Conservation (phyloP, 2,329 filamentous ascomycete genomes). For the Pestalotiopsis fici region DNA sequence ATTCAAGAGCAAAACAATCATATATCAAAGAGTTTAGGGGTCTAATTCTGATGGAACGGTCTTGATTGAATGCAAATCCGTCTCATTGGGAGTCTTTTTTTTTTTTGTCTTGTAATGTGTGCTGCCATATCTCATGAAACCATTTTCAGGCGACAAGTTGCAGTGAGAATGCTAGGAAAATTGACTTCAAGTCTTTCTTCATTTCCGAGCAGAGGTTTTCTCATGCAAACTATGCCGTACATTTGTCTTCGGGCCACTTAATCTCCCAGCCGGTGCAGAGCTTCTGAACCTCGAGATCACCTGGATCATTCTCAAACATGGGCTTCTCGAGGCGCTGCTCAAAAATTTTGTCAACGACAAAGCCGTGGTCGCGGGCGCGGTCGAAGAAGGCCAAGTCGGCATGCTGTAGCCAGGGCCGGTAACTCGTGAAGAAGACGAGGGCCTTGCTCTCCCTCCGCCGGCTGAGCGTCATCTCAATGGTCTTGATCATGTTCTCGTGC, state of each 20-base stretch:
- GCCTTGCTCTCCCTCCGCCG: conserved; percentile 59
- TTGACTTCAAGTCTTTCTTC: too few species aligned
- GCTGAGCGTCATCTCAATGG: conserved; percentile 68
- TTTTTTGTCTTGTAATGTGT: background rate
- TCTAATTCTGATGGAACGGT: too few species aligned
- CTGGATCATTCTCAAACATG: conserved; percentile 87
- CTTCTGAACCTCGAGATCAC: conserved; percentile 77
- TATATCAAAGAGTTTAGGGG: too few species aligned
- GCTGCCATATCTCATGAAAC: background rate
- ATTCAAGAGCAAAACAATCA: too few species aligned
- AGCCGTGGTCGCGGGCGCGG: conserved; percentile 67
- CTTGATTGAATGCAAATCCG: too few species aligned
- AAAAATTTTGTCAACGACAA: conserved; percentile 76
- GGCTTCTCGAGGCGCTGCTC: conserved; percentile 83
- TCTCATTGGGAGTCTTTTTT: background rate
- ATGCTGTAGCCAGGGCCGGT: conserved; percentile 85
- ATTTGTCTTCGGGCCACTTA: conserved; percentile 55
- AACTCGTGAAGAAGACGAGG: conserved; percentile 91
- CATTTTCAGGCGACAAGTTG: background rate
- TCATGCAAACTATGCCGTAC: background rate
- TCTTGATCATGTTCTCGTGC: conserved; percentile 75
- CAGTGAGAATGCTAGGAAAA: background rate
- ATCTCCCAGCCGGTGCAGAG: conserved; percentile 81
- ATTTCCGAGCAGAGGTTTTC: background rate
- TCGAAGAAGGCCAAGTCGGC: conserved; percentile 89